Percentiles rank a stretch among this genome's conserved stretches.
Conservation (phyloP, 2,329 filamentous ascomycete species). For the Xylaria sp. region DNA sequence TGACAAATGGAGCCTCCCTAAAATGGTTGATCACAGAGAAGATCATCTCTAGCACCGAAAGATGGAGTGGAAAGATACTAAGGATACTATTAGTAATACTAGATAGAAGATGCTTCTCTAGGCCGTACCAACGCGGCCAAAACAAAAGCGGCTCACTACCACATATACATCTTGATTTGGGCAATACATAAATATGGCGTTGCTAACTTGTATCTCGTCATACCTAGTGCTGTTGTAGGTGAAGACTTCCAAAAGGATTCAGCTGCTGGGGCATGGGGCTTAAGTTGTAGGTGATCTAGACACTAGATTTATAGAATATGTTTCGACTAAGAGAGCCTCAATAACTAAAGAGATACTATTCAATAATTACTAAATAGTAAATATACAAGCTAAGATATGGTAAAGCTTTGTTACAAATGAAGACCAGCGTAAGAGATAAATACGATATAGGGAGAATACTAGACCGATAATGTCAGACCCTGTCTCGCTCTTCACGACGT, state of each 20-base stretch:
- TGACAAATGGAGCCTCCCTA: not conserved
- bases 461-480: conserved; percentile 2
- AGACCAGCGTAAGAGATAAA: not conserved
- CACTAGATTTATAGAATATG: too few relatives aligned
- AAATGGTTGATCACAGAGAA: not conserved
- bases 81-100: not conserved
- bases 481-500: conserved; percentile 25
- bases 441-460: not conserved
- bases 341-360: not conserved
- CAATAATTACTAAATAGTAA: not conserved
- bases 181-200: not conserved
- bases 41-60: not conserved
- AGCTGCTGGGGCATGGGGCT: too few relatives aligned
- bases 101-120: not conserved
- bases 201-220: not conserved
- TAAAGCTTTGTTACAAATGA: not conserved
- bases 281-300: too few relatives aligned
- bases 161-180: not conserved
- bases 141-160: not conserved
- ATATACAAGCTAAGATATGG: not conserved
- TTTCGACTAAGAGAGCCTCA: too few relatives aligned
- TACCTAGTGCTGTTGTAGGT: not conserved
- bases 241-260: too few relatives aligned
- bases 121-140: not conserved
- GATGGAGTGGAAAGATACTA: not conserved